Base-by-base conservation (phyloP, 257 asterid species). In the Verbena officinalis region DNA sequence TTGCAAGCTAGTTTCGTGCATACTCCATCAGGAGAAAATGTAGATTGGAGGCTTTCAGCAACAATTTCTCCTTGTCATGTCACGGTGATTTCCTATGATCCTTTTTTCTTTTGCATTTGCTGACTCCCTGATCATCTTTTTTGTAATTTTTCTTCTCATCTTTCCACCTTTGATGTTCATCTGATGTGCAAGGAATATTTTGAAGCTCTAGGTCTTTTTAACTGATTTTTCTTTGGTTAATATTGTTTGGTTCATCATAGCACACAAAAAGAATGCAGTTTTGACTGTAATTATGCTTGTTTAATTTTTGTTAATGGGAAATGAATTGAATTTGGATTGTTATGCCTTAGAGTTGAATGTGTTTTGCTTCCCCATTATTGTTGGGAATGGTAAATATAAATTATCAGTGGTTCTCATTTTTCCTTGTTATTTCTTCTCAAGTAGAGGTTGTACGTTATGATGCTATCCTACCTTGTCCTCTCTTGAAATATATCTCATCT, bases 41-140 rank as follows among this genome's bases (percentile, higher is more conserved):
- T 94, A 57, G 97, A 94, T 80, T 94, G 99, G 99, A 84, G 83
- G 83, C 97, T 94, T 65, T 80, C 95, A 59, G 97, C 99, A 50
- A 90, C 86, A 72, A 94, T 88, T 68, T 87, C 99, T 76, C 95
- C 97, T 62, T 94, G 97, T 66, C 92, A 94, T 77, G 99, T 88
- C 75, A 94, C 99, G 84, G 99, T 88, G 62, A 68, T 70, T 75
- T 63, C 57, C 67, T 72, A 20, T 45, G 20, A n/a, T n/a, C 7
- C 24, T 16, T 43, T 65, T 38, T 38, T 54, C 38, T 63, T 49
- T 58, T 52, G 20, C 54, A 31, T 12, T 23, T 24, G 44, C 33
- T 54, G 48, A 33, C 40, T 70, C 40, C 12, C 17, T 55, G 52
- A 68, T 27, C 33, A 31, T 22, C 42, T 23, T 48, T 30, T 40